A percentile compares a stretch with the other conserved stretches of the same genome.
These are phyloP conservation scores for Aspergillus avenaceus DNA, from an alignment of 495 filamentous ascomycete species.

Conservation along the genomic window DNA sequence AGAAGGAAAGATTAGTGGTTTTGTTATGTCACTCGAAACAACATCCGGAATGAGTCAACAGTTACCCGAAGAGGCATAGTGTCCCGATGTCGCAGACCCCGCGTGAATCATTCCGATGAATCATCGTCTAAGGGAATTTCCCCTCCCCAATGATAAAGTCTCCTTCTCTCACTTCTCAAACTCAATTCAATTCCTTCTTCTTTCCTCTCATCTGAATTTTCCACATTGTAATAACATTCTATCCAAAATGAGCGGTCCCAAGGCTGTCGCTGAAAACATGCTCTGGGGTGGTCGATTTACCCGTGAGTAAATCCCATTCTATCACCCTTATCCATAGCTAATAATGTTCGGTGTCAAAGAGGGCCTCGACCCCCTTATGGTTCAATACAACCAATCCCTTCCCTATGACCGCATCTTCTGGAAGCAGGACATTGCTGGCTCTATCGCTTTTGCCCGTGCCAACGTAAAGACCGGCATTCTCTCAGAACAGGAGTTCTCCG, in stretches of 20 bases:
- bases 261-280: constrained; percentile 53
- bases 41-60: background rate
- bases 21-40: no score
- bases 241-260: constrained; percentile 38
- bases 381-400: constrained; percentile 82
- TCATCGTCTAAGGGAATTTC: constrained; percentile 2
- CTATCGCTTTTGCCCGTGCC: constrained; percentile 82
- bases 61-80: constrained; percentile 1
- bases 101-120: constrained; percentile 1
- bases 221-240: background rate
- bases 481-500: constrained; percentile 66
- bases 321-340: constrained; percentile 1
- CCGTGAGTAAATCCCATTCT: constrained; percentile 40
- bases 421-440: constrained; percentile 74
- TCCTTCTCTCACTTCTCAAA: no score
- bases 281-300: constrained; percentile 84
- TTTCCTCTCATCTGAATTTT: constrained; percentile 1
- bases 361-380: constrained; percentile 85
- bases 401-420: constrained; percentile 80
- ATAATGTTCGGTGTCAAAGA: constrained; percentile 41
- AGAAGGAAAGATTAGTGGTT: no score
- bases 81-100: constrained; percentile 6
- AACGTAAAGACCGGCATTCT: constrained; percentile 76
- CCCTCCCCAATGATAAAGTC: background rate
- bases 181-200: constrained; percentile 9